phyloP scores from a whole-genome alignment of 2,329 filamentous ascomycete species.

The Diaporthe citrichinensis region DNA sequence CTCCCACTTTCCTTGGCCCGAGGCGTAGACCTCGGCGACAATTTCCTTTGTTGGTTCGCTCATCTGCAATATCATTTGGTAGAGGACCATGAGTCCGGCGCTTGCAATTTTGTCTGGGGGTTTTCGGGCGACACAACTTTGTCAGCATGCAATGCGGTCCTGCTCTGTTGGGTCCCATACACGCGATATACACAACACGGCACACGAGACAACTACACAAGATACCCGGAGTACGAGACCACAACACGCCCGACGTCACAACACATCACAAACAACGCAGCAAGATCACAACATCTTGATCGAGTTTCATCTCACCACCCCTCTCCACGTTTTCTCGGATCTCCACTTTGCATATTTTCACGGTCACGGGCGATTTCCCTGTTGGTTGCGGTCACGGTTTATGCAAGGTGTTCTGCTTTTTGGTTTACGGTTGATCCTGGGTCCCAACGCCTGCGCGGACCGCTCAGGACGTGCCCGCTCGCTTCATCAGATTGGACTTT shows the following conservation, averaged over 20 bases:
- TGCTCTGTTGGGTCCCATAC: constrained; percentile 16
- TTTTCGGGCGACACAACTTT: neutral
- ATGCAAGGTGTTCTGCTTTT: constrained; percentile 22
- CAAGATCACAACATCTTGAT: constrained; percentile 20
- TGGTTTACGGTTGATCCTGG: constrained; percentile 8
- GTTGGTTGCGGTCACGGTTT: constrained; percentile 35
- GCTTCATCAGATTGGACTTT: constrained; percentile 27
- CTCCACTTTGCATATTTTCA: constrained; percentile 35
- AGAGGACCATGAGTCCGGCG: constrained; percentile 14
- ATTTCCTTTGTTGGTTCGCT: constrained; percentile 8
- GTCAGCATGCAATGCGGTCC: constrained; percentile 2
- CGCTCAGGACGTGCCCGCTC: constrained; percentile 8
- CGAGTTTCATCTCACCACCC: constrained; percentile 39
- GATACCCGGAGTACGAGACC: constrained; percentile 47
- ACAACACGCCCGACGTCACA: constrained; percentile 20
- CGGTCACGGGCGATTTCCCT: constrained; percentile 30
- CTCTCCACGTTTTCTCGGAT: constrained; percentile 41
- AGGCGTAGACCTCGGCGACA: neutral
- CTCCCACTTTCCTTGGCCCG: neutral
- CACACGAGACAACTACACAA: constrained; percentile 42
- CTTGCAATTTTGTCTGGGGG: neutral
- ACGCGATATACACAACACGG: constrained; percentile 32
- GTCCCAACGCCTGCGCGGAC: constrained; percentile 12
- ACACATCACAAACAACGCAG: constrained; percentile 25
- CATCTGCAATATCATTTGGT: neutral